These are phyloP conservation scores for Ophiosphaerella herpotricha DNA, from an alignment of 2,329 filamentous ascomycete species.

Conservation along the genomic window DNA sequence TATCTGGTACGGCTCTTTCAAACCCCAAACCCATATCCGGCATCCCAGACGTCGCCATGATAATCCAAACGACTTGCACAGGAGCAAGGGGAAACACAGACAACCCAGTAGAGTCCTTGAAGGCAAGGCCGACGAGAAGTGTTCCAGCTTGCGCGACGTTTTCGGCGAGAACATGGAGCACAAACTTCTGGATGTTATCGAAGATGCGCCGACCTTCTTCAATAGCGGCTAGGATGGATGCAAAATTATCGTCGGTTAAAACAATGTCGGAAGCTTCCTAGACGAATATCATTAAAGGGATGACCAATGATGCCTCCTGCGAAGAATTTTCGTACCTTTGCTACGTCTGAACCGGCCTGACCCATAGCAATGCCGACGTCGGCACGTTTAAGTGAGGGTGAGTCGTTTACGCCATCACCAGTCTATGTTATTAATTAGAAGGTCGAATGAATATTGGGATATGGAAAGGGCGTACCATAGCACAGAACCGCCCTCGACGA, in stretches of 20 bases:
- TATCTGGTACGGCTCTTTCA: slow-evolving; percentile 73
- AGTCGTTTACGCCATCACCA: slow-evolving; percentile 86
- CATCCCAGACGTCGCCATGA: slow-evolving; percentile 79
- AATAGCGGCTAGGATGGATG: slow-evolving; percentile 81
- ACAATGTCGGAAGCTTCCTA: slow-evolving; percentile 78
- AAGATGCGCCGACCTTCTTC: slow-evolving; percentile 84
- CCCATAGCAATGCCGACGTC: slow-evolving; percentile 93
- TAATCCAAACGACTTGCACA: slow-evolving; percentile 90
- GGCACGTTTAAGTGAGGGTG: slow-evolving; percentile 76
- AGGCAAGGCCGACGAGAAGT: slow-evolving; percentile 78
- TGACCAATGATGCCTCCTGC: not conserved
- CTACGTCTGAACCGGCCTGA: slow-evolving; percentile 77
- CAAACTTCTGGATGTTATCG: slow-evolving; percentile 88
- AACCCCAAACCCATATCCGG: slow-evolving; percentile 88
- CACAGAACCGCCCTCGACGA: slow-evolving; percentile 74
- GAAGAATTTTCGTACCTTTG: slow-evolving; percentile 56
- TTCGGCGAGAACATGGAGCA: slow-evolving; percentile 74
- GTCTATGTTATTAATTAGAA: slow-evolving; percentile 51
- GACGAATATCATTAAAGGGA: not conserved
- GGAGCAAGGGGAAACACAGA: slow-evolving; percentile 87
- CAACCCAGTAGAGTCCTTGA: slow-evolving; percentile 71
- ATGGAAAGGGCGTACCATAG: slow-evolving; percentile 60
- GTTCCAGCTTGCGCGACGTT: slow-evolving; percentile 86
- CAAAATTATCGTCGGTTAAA: slow-evolving; percentile 86
- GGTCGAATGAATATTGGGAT: not conserved